Evolutionary conservation across 148 eudicot genomes (phyloP).

Genomic region (Suaeda aralocaspica): DNA sequence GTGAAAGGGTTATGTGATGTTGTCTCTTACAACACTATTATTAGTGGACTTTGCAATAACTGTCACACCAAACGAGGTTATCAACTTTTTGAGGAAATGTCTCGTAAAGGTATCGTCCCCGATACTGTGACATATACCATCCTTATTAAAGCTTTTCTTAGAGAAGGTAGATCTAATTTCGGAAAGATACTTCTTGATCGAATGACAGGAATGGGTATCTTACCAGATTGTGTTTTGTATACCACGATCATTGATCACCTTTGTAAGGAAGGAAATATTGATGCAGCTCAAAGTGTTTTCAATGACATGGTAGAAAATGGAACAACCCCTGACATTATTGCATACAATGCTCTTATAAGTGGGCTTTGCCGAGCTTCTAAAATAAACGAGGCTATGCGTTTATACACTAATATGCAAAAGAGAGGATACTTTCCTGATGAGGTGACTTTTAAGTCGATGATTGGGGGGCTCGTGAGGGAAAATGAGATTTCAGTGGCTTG

Average conservation of each 20-base stretch:
- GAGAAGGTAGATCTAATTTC: constrained; percentile 47
- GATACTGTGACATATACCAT: constrained; percentile 84
- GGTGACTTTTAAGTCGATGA: constrained; percentile 70
- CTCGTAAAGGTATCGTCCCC: constrained; percentile 55
- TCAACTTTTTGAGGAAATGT: constrained; percentile 75
- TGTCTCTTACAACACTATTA: constrained; percentile 82
- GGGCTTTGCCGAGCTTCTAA: constrained; percentile 71
- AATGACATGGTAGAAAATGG: constrained; percentile 66
- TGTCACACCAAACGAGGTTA: constrained; percentile 47
- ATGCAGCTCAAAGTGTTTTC: constrained; percentile 54
- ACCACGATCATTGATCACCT: constrained; percentile 69
- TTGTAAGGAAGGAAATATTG: constrained; percentile 58
- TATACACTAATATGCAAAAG: constrained; percentile 60
- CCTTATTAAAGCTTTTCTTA: constrained; percentile 66
- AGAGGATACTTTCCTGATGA: constrained; percentile 65
- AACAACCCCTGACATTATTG: constrained; percentile 60
- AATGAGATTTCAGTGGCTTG: constrained; percentile 65
- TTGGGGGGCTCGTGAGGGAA: constrained; percentile 60
- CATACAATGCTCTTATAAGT: constrained; percentile 73
- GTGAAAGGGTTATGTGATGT: constrained; percentile 67
- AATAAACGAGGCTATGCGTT: constrained; percentile 61
- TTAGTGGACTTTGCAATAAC: constrained; percentile 54
- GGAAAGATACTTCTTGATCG: constrained; percentile 65
- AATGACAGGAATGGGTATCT: constrained; percentile 63
- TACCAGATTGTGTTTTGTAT: constrained; percentile 59